Evolutionary conservation across 176 grass and related monocot genomes (phyloP).

Genomic region (Aegilops longissima): DNA sequence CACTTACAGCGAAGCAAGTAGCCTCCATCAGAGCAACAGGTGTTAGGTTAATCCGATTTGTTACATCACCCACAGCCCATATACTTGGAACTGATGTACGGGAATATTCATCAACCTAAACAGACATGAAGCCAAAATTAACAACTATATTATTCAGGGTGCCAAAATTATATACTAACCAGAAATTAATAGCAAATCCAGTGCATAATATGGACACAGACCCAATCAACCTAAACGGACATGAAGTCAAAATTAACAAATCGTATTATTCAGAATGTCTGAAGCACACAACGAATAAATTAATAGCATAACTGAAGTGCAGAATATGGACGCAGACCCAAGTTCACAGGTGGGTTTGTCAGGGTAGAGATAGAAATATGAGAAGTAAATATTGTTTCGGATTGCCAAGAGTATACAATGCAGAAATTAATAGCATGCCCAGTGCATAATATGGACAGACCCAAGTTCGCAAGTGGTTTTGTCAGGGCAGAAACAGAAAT

Average conservation of each 20-base stretch:
- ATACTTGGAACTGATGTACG: conserved; percentile 64
- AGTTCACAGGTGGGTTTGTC: neutral
- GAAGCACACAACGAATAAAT: neutral
- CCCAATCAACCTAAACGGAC: conserved; percentile 62
- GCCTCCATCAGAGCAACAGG: conserved; percentile 98
- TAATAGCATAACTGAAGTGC: neutral
- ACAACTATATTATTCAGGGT: neutral
- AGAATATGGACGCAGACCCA: neutral
- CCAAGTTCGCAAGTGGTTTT: neutral
- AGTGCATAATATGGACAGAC: neutral
- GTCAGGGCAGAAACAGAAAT: conserved; percentile 12
- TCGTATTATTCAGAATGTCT: conserved; percentile 4
- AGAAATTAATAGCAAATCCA: neutral
- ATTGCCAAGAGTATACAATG: neutral
- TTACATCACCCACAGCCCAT: conserved; percentile 99
- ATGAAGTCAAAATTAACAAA: neutral
- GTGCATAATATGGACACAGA: neutral
- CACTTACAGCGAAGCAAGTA: conserved; percentile 93
- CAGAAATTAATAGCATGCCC: neutral
- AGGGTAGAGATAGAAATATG: conserved; percentile 1
- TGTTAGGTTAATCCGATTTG: conserved; percentile 92
- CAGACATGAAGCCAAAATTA: neutral
- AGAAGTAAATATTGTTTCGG: neutral
- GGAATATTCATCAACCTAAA: conserved; percentile 96
- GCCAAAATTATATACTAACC: neutral